These are phyloP conservation scores for Teratosphaeria nubilosa DNA, from an alignment of 2,329 filamentous ascomycete species.

Conservation along the genomic window DNA sequence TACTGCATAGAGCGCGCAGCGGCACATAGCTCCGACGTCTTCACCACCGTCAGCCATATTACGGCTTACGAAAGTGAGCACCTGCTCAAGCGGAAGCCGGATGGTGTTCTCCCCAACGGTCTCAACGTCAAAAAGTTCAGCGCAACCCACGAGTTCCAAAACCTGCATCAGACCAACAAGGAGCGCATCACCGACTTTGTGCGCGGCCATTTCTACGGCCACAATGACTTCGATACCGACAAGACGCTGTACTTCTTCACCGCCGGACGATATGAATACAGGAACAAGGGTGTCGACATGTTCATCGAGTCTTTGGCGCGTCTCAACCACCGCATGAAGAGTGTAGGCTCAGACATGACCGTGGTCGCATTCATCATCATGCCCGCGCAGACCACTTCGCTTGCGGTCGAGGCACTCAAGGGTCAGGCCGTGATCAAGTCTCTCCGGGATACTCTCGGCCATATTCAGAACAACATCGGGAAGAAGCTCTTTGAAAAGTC, in stretches of 20 bases:
- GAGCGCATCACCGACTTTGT: slow-evolving; percentile 98
- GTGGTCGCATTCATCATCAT: slow-evolving; percentile 98
- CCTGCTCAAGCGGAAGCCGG: slow-evolving; percentile 90
- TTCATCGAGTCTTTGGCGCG: slow-evolving; percentile 95
- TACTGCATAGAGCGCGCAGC: slow-evolving; percentile 97
- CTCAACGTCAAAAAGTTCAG: slow-evolving; percentile 98
- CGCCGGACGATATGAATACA: slow-evolving; percentile 90
- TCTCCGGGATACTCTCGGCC: slow-evolving; percentile 79
- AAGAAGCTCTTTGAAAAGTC: slow-evolving; percentile 91
- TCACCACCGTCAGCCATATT: slow-evolving; percentile 97
- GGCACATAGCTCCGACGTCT: slow-evolving; percentile 86
- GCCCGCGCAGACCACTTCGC: slow-evolving; percentile 89
- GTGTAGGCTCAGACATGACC: slow-evolving; percentile 74
- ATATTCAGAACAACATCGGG: slow-evolving; percentile 86
- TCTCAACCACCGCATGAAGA: slow-evolving; percentile 86
- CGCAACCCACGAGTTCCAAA: slow-evolving; percentile 97
- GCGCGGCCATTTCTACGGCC: slow-evolving; percentile 93
- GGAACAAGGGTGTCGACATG: slow-evolving; percentile 99
- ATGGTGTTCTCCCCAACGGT: slow-evolving; percentile 91
- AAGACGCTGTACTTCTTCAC: slow-evolving; percentile 98
- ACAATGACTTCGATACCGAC: slow-evolving; percentile 93
- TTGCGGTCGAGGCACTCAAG: slow-evolving; percentile 91
- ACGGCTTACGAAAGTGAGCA: slow-evolving; percentile 98
- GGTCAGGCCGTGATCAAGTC: slow-evolving; percentile 97
- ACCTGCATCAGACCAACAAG: slow-evolving; percentile 90